A percentile compares a stretch with the other conserved stretches of the same genome.
Evolutionary conservation across 495 filamentous ascomycete genomes (phyloP).

Genomic region (Aspergillus coremiiformis): DNA sequence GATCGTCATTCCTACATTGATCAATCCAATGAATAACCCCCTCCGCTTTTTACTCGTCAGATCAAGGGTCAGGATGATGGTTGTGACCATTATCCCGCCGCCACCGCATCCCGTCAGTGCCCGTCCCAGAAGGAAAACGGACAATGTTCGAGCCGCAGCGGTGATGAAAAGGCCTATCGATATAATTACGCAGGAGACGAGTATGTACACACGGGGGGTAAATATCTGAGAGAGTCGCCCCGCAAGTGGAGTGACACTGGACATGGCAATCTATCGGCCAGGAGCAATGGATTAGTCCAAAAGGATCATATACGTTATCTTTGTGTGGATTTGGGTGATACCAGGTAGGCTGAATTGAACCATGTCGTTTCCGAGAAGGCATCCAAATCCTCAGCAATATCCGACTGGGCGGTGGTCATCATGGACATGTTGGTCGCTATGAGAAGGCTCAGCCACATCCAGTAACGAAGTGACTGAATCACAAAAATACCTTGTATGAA

Average conservation of each 20-base stretch:
- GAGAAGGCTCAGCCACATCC: background rate
- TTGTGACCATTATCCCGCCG: slow-evolving; percentile 58
- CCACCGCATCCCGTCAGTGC: slow-evolving; percentile 57
- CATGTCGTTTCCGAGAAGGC: slow-evolving; percentile 63
- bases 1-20: slow-evolving; percentile 59
- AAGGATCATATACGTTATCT: background rate
- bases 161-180: slow-evolving; percentile 56
- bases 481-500: slow-evolving; percentile 12
- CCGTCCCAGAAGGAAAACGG: slow-evolving; percentile 58
- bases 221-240: slow-evolving; percentile 64
- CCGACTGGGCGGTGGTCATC: slow-evolving; percentile 66
- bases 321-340: slow-evolving; percentile 11
- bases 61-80: slow-evolving; percentile 63
- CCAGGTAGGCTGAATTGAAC: slow-evolving; percentile 66
- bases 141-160: slow-evolving; percentile 46
- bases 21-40: slow-evolving; percentile 61
- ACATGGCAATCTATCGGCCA: slow-evolving; percentile 55
- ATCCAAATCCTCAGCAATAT: slow-evolving; percentile 63
- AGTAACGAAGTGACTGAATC: background rate
- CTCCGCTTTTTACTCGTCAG: slow-evolving; percentile 54
- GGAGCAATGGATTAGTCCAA: slow-evolving; percentile 3
- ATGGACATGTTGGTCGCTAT: slow-evolving; percentile 66
- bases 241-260: slow-evolving; percentile 55
- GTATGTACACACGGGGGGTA: slow-evolving; percentile 52
- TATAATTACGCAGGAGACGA: slow-evolving; percentile 49